Evolutionary conservation across 148 eudicot species (phyloP).

Genomic region (Spergularia marina): DNA sequence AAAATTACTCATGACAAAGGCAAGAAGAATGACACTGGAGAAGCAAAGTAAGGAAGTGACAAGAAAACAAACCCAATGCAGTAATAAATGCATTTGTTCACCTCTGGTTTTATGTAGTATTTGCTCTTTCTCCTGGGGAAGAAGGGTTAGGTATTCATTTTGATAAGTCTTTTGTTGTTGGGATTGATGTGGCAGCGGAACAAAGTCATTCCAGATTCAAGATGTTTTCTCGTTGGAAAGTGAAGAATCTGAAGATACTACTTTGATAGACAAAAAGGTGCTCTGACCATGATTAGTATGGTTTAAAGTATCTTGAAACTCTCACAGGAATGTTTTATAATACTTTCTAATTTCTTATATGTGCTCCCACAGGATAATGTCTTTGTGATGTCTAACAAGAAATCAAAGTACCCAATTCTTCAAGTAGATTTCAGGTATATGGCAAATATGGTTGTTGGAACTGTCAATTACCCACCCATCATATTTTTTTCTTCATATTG

Average conservation of each 20-base stretch:
- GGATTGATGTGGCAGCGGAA: slow-evolving; percentile 50
- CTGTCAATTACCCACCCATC: neutral
- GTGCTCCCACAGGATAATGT: slow-evolving; percentile 70
- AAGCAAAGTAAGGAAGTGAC: slow-evolving; percentile 38
- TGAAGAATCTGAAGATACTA: slow-evolving; percentile 84
- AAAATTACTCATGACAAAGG: slow-evolving; percentile 81
- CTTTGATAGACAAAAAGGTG: slow-evolving; percentile 89
- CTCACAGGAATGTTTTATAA: neutral
- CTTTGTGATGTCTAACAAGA: slow-evolving; percentile 96
- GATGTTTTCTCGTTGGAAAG: slow-evolving; percentile 75
- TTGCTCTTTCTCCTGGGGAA: neutral
- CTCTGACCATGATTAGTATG: neutral
- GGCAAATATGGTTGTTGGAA: neutral
- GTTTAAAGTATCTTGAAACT: neutral
- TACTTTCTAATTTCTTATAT: neutral
- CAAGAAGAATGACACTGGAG: slow-evolving; percentile 85
- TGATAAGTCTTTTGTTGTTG: neutral
- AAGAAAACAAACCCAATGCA: neutral
- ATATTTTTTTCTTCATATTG: slow-evolving; percentile 10
- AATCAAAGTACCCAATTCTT: slow-evolving; percentile 94
- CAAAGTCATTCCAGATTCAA: slow-evolving; percentile 75
- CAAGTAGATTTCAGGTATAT: slow-evolving; percentile 94
- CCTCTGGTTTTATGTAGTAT: slow-evolving; percentile 13
- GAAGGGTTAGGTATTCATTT: slow-evolving; percentile 9
- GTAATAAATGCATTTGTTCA: slow-evolving; percentile 12